Base-by-base conservation (phyloP, 352 stramenopile species). In the Hyaloperonospora arabidopsidis region DNA sequence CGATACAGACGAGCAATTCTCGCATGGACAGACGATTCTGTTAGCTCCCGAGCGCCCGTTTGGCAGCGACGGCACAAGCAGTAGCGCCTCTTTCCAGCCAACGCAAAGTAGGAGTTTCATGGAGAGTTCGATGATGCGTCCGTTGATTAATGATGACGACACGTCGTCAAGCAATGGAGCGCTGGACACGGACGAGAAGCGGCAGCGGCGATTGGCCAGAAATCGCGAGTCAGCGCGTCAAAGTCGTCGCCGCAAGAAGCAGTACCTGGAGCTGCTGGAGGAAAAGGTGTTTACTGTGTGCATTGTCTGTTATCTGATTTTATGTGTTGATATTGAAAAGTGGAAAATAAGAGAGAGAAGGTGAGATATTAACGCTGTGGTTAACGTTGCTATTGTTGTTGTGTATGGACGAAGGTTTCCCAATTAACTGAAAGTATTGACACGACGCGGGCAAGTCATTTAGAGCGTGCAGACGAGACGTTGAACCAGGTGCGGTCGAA, bases 161-260 rank as follows among this genome's bases (percentile, higher is more conserved):
- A 57, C 67, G 35, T 69, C 65, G 36, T 73, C 65, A 13, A 65
- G 57, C 13, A 62, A 69, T 17, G 69, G 67, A 0, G 61, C 56
- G 0, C 49, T 86, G 21, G 76, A 89, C 55, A 74, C 79, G 43
- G 76, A 89, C 44, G 79, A 89, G 63, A 89, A 89, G 61, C 76
- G 79, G 4, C 79, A 89, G 67, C 76, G 79, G 35, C 59, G 79
- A 45, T 60, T 94, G 14, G 84, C 83, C 38, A 72, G 84, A 45
- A 95, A 95, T 63, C 79, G 84, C n/a, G 84, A 95, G 65, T 95
- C 84, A 2, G 84, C 84, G 5, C 80, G 84, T 32, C 84, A 95
- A 63, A 95, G 84, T 57, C 84, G 84, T 14, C 82, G 84, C 44
- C 82, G 84, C 29, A 95, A 95, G 75, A 95, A 95, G 49, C 84